phyloP scores from a whole-genome alignment of 805 yeast species.

The Wickerhamiella dianesei region DNA sequence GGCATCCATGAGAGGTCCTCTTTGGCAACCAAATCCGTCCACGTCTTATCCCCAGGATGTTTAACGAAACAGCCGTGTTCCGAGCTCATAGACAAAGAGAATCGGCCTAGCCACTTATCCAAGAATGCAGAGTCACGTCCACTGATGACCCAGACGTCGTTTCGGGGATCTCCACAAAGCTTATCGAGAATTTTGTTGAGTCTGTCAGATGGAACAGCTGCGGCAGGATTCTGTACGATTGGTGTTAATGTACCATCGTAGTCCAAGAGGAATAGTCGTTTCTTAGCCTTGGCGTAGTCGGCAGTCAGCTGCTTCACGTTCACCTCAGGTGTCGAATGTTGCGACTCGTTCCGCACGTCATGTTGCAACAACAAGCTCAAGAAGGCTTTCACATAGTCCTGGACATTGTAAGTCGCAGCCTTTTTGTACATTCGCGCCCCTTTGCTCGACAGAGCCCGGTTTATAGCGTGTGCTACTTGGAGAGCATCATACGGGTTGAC shows the following conservation, averaged over 20 bases:
- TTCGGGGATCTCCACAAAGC: conserved; percentile 60
- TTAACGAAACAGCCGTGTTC: conserved; percentile 96
- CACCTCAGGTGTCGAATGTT: conserved; percentile 65
- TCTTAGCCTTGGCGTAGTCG: conserved; percentile 45
- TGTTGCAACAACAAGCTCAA: conserved; percentile 32
- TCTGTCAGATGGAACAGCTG: conserved; percentile 83
- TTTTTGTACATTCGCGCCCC: conserved; percentile 36
- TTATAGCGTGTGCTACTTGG: conserved; percentile 75
- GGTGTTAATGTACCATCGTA: conserved; percentile 97
- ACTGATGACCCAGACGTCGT: conserved; percentile 86
- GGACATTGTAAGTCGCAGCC: conserved; percentile 60
- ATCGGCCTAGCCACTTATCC: conserved; percentile 74
- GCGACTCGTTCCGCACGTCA: conserved; percentile 28
- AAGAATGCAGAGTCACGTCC: conserved; percentile 90
- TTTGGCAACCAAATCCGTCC: conserved; percentile 76
- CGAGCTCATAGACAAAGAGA: conserved; percentile 70
- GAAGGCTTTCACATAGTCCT: conserved; percentile 62
- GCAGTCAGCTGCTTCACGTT: conserved; percentile 53
- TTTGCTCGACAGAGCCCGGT: conserved; percentile 39
- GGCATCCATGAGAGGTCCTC: conserved; percentile 91
- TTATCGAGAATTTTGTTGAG: conserved; percentile 44
- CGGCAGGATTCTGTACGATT: conserved; percentile 93
- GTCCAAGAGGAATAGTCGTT: conserved; percentile 78
- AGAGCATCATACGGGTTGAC: conserved; percentile 97
- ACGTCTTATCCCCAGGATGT: conserved; percentile 37